Evolutionary conservation across 495 filamentous ascomycete genomes (phyloP), one percentile per base, ranked within the genome.

Genomic region (Tricharina praecox): DNA sequence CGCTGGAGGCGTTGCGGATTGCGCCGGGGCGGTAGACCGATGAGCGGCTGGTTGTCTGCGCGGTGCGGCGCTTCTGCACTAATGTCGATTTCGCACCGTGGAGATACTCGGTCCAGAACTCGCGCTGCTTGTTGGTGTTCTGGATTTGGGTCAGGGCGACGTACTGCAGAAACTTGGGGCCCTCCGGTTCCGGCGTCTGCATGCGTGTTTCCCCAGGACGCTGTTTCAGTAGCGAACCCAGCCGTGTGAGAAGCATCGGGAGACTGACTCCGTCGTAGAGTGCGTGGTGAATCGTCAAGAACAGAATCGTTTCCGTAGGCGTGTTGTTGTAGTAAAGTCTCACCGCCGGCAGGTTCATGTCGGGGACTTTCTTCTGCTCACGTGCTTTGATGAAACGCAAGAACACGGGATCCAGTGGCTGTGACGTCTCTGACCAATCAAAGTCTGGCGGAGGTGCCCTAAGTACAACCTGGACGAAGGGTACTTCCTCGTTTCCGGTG

Each of bases 201-300:
- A 35, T 39, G 7, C 23, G 4, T 13, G 28, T 13, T 13, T 7
- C 28, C 28, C 7, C 13, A 21, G 25, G 13, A 11, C 43, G 23
- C 3, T 38, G 48, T n/a, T 61, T 52, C 42, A 68, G 69, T 4
- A 66, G 63, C 3, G 48, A 36, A 48, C 69, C 47, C 2, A 75
- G 62, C 38, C 68, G 59, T 5, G 65, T 39, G 1, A 76, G 53
- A 11, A 79, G 47, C 1, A 67, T 53, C 10, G 67, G 68, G 35
- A 78, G 60, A 40, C 70, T 71, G 50, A 75, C 66, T 8, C 68
- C 71, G 50, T 81, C 77, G 52, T 78, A 79, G 1, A 78, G 52
- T 10, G 71, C 71, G 55, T 79, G 76, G 53, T 78, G 75, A 9
- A 84, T 71, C 5, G 66, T 68, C 2, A 82, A 54, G 8, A 58